Evolutionary conservation across 441 rosid genomes (phyloP), one percentile per base, ranked within the genome.

Genomic region (Eruca vesicaria): DNA sequence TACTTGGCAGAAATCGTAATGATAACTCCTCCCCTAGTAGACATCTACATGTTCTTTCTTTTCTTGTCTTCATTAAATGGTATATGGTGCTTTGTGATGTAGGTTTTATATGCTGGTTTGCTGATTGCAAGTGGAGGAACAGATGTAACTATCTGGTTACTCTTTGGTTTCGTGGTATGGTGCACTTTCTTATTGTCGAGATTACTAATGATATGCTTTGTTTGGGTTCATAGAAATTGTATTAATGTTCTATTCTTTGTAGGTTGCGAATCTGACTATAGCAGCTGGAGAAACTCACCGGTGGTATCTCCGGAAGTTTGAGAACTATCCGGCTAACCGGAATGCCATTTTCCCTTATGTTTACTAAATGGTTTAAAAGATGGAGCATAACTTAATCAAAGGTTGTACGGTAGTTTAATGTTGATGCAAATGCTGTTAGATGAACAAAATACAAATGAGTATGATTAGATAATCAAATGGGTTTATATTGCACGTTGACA

Each of bases 1-100:
- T 92, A 85, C 78, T 78, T 91, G 72, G 95, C 98, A 7, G 97
- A 92, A 81, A 90, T 94, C 33, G 97, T 92, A 87, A 78, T 10
- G 14, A 53, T 21, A 41, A 31, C 62, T 73, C 12, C 7, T 33
- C 20, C 19, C 4, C 0, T 9, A 36, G 26, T 35, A 45, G 21
- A 60, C 29, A 69, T 19, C 32, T 20, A 38, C 16, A 16, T 14
- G 14, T 2, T 32, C 68, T 29, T n/a, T 20, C 4, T 56, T 5
- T 48, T 1, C 14, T 48, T 32, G 10, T 36, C 65, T 52, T 72
- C 8, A 5, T 8, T 21, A 56, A 57, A 73, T 23, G 21, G 26
- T 60, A 53, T 60, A 53, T 43, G 74, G 32, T 73, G 71, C 21
- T 43, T 6, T 38, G 32, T 9, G 21, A 68, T 63, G 11, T 33